Evolutionary conservation across 1,284 basidiomycete genomes (phyloP), one percentile per base, ranked within the genome.

Genomic region (Microbotryum scabiosae): DNA sequence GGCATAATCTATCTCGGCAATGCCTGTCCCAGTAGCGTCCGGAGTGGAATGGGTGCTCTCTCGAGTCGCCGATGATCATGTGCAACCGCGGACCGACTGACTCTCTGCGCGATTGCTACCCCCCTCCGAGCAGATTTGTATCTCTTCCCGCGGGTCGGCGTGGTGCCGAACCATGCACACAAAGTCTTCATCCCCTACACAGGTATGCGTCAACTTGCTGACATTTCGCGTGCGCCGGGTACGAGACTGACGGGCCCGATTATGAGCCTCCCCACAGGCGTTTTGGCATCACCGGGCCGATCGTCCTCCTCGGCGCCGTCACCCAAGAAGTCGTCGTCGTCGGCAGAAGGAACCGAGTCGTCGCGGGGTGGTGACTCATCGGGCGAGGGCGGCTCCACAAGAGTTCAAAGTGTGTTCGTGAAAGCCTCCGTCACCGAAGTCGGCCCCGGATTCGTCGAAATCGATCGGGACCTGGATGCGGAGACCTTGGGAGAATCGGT

Each of bases 141-240:
- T 64, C 50, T 70, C 6, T 67, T 71, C 41, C 70, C 70, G 21
- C 62, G 70, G 16, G 62, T 69, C 25, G 60, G 59, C 10, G 65
- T 73, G 36, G 60, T 74, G 0, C 68, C 73, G 3, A 69, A 66
- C 1, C 72, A 72, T 41, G 67, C 70, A 12, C 49, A 60, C 20
- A 71, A 71, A 54, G 69, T 70, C 50, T 72, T 72, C 56, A 67
- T 72, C 21, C 70, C 69, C 2, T 67, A 63, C 58, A 57, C 56
- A n/a, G 61, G 61, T 43, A 47, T 72, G 21, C 20, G 20, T 14
- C 47, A 21, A n/a, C 21, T 49, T 14, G 47, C 10, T 49, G 23
- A 21, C 4, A 28, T 21, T 23, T 9, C 28, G 28, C 28, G 28
- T 30, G 28, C 28, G 28, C 28, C 6, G 1, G 47, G 14, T 14